phyloP scores from a whole-genome alignment of 768 basidiomycete genomes.

The Porpolomopsis calyptriformis region DNA sequence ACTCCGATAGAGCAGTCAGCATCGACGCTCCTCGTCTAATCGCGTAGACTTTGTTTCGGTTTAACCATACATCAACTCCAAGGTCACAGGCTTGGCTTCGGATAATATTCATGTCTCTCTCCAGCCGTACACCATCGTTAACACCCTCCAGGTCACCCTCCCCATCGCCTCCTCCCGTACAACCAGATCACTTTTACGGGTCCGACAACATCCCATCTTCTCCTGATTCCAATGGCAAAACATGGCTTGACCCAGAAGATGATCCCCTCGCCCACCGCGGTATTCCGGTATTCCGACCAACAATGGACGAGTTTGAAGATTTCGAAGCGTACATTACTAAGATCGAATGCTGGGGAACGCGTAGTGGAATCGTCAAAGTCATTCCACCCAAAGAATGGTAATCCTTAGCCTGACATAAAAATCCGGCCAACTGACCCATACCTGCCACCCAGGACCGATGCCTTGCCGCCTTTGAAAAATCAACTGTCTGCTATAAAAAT shows the following conservation, averaged over 20 bases:
- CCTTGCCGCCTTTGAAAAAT: slow-evolving; percentile 61
- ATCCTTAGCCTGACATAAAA: slow-evolving; percentile 21
- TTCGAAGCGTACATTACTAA: slow-evolving; percentile 85
- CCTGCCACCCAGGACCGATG: slow-evolving; percentile 41
- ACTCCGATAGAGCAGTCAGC: too few species aligned
- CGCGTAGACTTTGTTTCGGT: too few species aligned
- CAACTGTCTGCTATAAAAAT: slow-evolving; percentile 71
- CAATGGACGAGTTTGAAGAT: slow-evolving; percentile 82
- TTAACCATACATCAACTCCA: too few species aligned
- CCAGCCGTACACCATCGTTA: slow-evolving; percentile 32
- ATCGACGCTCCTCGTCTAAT: too few species aligned
- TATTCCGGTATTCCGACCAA: slow-evolving; percentile 93
- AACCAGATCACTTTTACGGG: slow-evolving; percentile 81
- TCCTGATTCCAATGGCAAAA: slow-evolving; percentile 49
- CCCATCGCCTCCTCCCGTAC: slow-evolving; percentile 41
- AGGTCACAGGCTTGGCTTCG: too few species aligned
- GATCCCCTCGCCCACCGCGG: slow-evolving; percentile 78
- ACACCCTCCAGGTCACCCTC: slow-evolving; percentile 46
- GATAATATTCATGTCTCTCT: slow-evolving; percentile 27
- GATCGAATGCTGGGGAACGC: slow-evolving; percentile 83
- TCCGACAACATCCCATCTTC: slow-evolving; percentile 47
- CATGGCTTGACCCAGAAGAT: slow-evolving; percentile 68
- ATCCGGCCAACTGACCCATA: slow-evolving; percentile 16
- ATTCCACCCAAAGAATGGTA: slow-evolving; percentile 94
- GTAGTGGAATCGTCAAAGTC: slow-evolving; percentile 91